Evolutionary conservation across 257 asterid genomes (phyloP), one percentile per base, ranked within the genome.

Genomic region (Sherardia arvensis): DNA sequence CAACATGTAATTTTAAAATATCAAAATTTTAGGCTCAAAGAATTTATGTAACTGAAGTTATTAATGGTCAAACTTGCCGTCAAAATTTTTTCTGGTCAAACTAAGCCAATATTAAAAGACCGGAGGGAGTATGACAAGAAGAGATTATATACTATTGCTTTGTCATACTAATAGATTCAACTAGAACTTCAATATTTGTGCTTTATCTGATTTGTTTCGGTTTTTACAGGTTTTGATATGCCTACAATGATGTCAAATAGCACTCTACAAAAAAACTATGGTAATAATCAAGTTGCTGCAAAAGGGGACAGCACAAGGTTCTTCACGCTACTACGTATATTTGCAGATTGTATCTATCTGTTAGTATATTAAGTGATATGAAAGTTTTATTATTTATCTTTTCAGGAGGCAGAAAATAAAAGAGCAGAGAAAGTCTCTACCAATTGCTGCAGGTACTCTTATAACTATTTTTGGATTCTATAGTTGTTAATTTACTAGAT

Each of bases 391-490:
- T 49, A 49, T 49, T 65, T 54, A 45, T 26, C 1, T 59, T 32
- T 73, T 67, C 82, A 90, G 96, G 87, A 75, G 82, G 79, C 85
- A 76, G 73, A 76, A 67, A 66, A 79, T 87, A 61, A 84, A 80
- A 62, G 79, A 82, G 54, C 97, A 87, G 78, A 73, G 86, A 68
- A 87, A 73, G 82, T 56, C 86, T 61, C 71, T 91, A 45, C 95
- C 97, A 58, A 87, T 91, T 70, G 97, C 97, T 77, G 68, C 91
- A 25, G 96, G 97, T 82, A 71, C 17, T 66, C 1, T 53, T 21
- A 10, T 60, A 53, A 7, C 57, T 25, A 10, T 18, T 0, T 18
- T n/a, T 26, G 38, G 26, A 20, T 54, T 9, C 8, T 49, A 49
- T 12, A 20, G 7, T 54, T 36, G 30, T 36, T 64, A 0, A 5